Evolutionary conservation across 1,139 yeast genomes (phyloP).

Genomic region (Hyphopichia burtonii): DNA sequence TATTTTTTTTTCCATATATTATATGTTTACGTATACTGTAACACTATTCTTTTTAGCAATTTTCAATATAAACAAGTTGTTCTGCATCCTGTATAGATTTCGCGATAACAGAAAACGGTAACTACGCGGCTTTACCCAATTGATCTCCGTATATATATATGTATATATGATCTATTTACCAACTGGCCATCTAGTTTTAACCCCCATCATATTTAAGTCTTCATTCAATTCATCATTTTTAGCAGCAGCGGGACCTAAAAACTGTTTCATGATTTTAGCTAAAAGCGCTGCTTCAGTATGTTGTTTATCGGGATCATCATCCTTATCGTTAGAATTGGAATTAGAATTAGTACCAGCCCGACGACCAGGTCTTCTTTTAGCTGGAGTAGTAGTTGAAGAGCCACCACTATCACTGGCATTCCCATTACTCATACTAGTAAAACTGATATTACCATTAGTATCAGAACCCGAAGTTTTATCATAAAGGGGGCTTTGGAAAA

Average conservation of each 20-base stretch:
- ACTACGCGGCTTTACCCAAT: not conserved
- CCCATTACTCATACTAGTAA: conserved; percentile 1
- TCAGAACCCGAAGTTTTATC: conserved; percentile 46
- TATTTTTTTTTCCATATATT: not conserved
- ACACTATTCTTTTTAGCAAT: conserved; percentile 1
- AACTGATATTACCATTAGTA: conserved; percentile 18
- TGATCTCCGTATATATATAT: not conserved
- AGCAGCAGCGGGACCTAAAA: conserved; percentile 40
- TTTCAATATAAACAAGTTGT: not conserved
- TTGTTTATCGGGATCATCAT: conserved; percentile 21
- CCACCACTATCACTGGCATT: conserved; percentile 18
- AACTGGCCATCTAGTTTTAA: conserved; percentile 38
- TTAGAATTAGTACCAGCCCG: conserved; percentile 8
- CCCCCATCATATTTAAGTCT: conserved; percentile 40
- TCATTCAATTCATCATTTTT: conserved; percentile 31
- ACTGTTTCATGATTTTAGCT: conserved; percentile 47
- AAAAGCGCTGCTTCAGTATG: conserved; percentile 39
- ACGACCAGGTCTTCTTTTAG: conserved; percentile 21
- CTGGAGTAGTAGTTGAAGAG: conserved; percentile 10
- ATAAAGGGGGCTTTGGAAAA: conserved; percentile 42
- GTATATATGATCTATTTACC: conserved; percentile 2
- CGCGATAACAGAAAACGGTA: not conserved
- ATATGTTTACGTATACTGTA: not conserved
- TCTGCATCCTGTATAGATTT: not conserved
- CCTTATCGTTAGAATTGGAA: conserved; percentile 8